Percentiles rank a stretch among this genome's conserved stretches.
Evolutionary conservation across 192 early-diverging fungal species (phyloP).

Genomic region (Haplosporangium gracile): DNA sequence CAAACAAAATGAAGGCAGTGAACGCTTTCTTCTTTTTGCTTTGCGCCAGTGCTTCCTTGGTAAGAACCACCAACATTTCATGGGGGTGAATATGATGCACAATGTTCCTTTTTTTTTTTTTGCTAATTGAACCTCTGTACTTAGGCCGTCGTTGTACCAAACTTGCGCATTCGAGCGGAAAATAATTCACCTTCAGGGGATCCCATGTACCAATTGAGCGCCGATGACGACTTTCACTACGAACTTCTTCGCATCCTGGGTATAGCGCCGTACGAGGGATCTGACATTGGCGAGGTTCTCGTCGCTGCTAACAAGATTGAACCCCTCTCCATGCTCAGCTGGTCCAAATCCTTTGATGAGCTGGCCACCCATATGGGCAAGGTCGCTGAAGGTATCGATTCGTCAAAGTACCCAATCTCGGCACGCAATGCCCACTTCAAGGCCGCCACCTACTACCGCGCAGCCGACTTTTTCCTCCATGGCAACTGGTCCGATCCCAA

Average conservation of each 20-base stretch:
- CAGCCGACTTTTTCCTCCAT: slow-evolving; percentile 35
- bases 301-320: slow-evolving; percentile 27
- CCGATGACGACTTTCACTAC: slow-evolving; percentile 27
- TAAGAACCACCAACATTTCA: slow-evolving; percentile 21
- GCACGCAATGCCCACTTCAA: slow-evolving; percentile 40
- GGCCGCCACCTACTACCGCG: slow-evolving; percentile 37
- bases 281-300: slow-evolving; percentile 37
- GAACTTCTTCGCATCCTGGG: slow-evolving; percentile 33
- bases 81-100: slow-evolving; percentile 12
- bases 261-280: slow-evolving; percentile 29
- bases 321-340: slow-evolving; percentile 16
- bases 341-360: slow-evolving; percentile 27
- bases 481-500: slow-evolving; percentile 37
- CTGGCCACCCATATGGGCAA: slow-evolving; percentile 23
- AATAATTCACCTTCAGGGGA: slow-evolving; percentile 23
- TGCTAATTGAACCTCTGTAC: slow-evolving; percentile 16
- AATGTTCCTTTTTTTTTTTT: slow-evolving; percentile 19
- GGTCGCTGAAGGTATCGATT: slow-evolving; percentile 26
- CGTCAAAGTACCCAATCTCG: slow-evolving; percentile 26
- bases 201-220: slow-evolving; percentile 33
- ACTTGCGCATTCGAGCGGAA: slow-evolving; percentile 30
- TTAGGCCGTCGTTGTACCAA: slow-evolving; percentile 31
- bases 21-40: slow-evolving; percentile 30
- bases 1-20: slow-evolving; percentile 28
- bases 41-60: slow-evolving; percentile 32